Evolutionary conservation across 768 basidiomycete genomes (phyloP).

Genomic region (Kwoniella shandongensis): DNA sequence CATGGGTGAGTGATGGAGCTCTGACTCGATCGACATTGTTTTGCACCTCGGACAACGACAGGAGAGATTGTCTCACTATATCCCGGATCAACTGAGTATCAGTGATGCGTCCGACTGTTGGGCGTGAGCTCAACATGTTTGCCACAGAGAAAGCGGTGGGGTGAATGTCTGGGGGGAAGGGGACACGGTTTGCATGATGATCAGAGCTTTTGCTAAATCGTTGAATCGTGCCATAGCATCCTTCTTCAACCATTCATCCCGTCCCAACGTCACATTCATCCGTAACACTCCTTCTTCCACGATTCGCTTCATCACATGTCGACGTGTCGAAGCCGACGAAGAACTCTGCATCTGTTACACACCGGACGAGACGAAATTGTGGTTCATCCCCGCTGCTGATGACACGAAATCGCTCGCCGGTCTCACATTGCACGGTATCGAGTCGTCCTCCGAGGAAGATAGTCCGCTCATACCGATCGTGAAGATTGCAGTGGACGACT

Average conservation of each 20-base stretch:
- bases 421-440: no score
- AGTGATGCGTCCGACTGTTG: no score
- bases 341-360: constrained; percentile 52
- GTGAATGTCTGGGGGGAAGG: no score
- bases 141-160: no score
- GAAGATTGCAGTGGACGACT: no score
- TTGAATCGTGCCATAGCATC: constrained; percentile 29
- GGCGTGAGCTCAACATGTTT: no score
- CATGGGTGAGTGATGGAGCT: constrained; percentile 41
- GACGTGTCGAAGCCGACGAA: constrained; percentile 37
- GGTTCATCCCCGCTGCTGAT: constrained; percentile 41
- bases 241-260: constrained; percentile 52
- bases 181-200: no score
- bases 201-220: no score
- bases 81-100: no score
- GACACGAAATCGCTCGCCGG: constrained; percentile 2
- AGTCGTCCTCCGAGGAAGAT: not conserved
- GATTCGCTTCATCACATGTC: constrained; percentile 42
- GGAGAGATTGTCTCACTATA: constrained; percentile 1
- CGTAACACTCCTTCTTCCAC: constrained; percentile 32
- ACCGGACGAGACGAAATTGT: constrained; percentile 50
- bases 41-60: not conserved
- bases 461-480: not conserved
- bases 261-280: constrained; percentile 52
- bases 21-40: not conserved